These are phyloP conservation scores for Puya raimondii DNA, from an alignment of 176 grass and related monocot species.

Conservation along the genomic window DNA sequence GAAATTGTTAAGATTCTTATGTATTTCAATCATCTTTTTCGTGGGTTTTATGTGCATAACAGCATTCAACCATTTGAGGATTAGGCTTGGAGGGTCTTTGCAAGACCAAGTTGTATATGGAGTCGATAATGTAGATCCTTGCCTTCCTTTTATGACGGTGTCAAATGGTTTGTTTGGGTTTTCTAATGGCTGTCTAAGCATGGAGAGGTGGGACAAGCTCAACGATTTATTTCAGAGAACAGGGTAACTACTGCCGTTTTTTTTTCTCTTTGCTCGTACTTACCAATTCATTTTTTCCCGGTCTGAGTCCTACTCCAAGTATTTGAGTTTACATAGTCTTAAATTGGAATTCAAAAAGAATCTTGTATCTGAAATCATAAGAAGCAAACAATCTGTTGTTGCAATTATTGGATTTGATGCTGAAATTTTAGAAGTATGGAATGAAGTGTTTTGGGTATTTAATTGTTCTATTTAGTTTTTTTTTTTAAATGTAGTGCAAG, in stretches of 20 bases:
- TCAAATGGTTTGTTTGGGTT: conserved; percentile 77
- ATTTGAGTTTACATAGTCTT: too few species aligned
- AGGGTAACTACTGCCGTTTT: conserved; percentile 30
- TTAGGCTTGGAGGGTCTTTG: conserved; percentile 92
- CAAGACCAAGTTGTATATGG: conserved; percentile 94
- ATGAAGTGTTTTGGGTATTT: not conserved
- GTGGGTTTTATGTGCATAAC: conserved; percentile 4
- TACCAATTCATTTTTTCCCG: too few species aligned
- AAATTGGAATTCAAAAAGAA: too few species aligned
- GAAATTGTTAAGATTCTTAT: too few species aligned
- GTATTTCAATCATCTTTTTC: too few species aligned
- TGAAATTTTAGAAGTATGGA: not conserved
- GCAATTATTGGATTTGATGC: not conserved
- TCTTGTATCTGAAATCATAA: too few species aligned
- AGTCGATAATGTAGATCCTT: conserved; percentile 51
- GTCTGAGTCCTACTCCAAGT: too few species aligned
- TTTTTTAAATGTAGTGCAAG: not conserved
- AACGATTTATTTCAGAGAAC: conserved; percentile 66
- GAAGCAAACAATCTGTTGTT: not conserved
- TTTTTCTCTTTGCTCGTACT: too few species aligned
- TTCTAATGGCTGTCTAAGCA: conserved; percentile 90
- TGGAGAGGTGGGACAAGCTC: conserved; percentile 77
- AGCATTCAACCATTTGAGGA: conserved; percentile 71
- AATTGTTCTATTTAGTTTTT: not conserved
- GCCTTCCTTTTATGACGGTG: conserved; percentile 50